Evolutionary conservation across 2,329 filamentous ascomycete genomes (phyloP).

Genomic region (Escovopsis sp.): DNA sequence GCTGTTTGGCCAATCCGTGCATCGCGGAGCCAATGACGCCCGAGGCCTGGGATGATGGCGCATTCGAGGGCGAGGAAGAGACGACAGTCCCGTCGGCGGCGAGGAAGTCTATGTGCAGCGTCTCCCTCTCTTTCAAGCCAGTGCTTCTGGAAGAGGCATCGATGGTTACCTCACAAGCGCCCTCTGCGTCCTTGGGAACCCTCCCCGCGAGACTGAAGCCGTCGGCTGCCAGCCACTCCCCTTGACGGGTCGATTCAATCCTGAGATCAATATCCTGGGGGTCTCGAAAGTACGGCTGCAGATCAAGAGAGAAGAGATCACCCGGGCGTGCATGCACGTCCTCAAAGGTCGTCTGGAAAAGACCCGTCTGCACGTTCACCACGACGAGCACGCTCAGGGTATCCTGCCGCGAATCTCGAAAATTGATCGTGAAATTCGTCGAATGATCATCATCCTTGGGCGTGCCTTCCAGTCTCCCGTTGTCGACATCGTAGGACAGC

Average conservation of each 20-base stretch:
- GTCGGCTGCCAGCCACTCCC: slow-evolving; percentile 30
- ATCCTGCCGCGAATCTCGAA: slow-evolving; percentile 45
- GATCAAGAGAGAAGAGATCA: slow-evolving; percentile 26
- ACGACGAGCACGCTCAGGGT: slow-evolving; percentile 39
- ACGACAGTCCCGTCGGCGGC: slow-evolving; percentile 12
- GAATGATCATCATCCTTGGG: slow-evolving; percentile 44
- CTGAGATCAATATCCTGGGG: slow-evolving; percentile 24
- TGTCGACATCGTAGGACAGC: slow-evolving; percentile 49
- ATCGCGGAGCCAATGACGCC: slow-evolving; percentile 8
- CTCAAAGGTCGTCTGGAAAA: slow-evolving; percentile 27
- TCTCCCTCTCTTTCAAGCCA: slow-evolving; percentile 21
- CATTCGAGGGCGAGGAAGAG: slow-evolving; percentile 9
- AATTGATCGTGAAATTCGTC: slow-evolving; percentile 47
- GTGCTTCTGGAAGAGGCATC: slow-evolving; percentile 20
- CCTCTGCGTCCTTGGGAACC: slow-evolving; percentile 21
- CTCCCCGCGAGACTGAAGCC: slow-evolving; percentile 25
- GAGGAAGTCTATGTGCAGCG: slow-evolving; percentile 22
- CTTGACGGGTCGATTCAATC: slow-evolving; percentile 20
- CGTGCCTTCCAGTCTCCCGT: slow-evolving; percentile 49
- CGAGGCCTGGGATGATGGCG: slow-evolving; percentile 12
- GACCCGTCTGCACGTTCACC: slow-evolving; percentile 19
- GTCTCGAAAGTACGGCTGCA: slow-evolving; percentile 27
- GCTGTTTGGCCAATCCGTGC: slow-evolving; percentile 5
- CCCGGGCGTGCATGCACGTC: slow-evolving; percentile 27
- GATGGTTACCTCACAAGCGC: slow-evolving; percentile 19